Percentiles rank a stretch among this genome's conserved stretches.
These are phyloP conservation scores for Tricholoma sp. DNA, from an alignment of 768 basidiomycete species.

Conservation along the genomic window DNA sequence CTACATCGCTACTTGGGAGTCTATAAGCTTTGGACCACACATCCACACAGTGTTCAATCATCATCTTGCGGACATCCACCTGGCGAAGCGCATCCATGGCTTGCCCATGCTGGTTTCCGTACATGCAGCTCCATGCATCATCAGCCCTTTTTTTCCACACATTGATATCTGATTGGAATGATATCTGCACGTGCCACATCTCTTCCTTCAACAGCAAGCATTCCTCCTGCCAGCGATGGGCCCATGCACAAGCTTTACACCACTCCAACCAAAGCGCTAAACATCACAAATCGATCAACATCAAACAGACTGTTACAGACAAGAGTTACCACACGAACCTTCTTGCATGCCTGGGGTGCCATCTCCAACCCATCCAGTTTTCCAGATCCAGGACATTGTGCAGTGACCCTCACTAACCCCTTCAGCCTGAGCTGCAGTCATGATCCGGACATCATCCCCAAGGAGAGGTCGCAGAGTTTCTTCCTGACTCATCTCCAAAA, in stretches of 20 bases:
- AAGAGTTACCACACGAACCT: not conserved
- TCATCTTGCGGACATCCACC: not conserved
- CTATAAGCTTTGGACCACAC: too few relatives aligned
- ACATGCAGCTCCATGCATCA: not conserved
- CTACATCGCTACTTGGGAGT: too few relatives aligned
- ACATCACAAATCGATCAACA: too few relatives aligned
- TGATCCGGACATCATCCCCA: not conserved
- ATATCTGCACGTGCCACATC: too few relatives aligned
- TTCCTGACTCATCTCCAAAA: not conserved
- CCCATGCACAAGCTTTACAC: too few relatives aligned
- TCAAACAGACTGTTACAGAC: too few relatives aligned
- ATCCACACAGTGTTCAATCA: not conserved
- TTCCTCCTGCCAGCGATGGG: not conserved
- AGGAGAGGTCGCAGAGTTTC: not conserved
- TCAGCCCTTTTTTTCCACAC: not conserved
- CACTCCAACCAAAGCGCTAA: too few relatives aligned
- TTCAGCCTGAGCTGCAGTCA: not conserved
- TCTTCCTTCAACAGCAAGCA: not conserved
- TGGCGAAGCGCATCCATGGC: not conserved
- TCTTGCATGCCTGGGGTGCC: not conserved
- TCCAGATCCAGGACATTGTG: conserved; percentile 2
- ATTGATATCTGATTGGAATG: too few relatives aligned
- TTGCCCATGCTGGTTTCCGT: not conserved
- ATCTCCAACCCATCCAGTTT: not conserved
- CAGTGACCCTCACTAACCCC: not conserved